Evolutionary conservation across 257 asterid genomes (phyloP).

Genomic region (Penstemon davidsonii): DNA sequence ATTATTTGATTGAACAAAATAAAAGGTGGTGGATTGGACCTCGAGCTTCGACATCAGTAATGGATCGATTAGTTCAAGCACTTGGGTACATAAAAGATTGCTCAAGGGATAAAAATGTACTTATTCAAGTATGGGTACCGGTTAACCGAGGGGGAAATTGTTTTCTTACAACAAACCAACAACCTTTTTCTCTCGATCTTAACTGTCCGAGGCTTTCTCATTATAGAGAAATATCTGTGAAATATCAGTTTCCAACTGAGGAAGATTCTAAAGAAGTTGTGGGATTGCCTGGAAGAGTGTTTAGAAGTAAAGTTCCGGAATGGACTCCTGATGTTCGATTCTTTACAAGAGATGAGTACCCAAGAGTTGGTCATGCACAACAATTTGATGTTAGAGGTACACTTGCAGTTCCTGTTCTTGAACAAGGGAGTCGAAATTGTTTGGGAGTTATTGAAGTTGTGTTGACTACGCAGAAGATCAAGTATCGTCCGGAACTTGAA

Average conservation of each 20-base stretch:
- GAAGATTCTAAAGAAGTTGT: constrained; percentile 58
- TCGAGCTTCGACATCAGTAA: constrained; percentile 55
- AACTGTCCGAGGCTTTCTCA: constrained; percentile 67
- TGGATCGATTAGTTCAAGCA: constrained; percentile 66
- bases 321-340: constrained; percentile 95
- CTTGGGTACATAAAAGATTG: constrained; percentile 54
- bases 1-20: constrained; percentile 35
- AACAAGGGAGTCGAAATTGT: constrained; percentile 71
- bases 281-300: constrained; percentile 93
- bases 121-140: constrained; percentile 92
- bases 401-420: constrained; percentile 87
- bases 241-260: constrained; percentile 70
- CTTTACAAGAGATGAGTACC: constrained; percentile 76
- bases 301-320: constrained; percentile 71
- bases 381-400: constrained; percentile 80
- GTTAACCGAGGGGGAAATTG: constrained; percentile 59
- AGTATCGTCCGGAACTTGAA: constrained; percentile 76
- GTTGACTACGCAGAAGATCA: constrained; percentile 76
- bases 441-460: constrained; percentile 92
- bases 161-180: constrained; percentile 66
- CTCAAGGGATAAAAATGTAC: constrained; percentile 54
- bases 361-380: constrained; percentile 72
- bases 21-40: constrained; percentile 78
- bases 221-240: constrained; percentile 71
- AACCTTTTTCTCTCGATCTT: constrained; percentile 59